Evolutionary conservation across 345 rosid genomes (phyloP).

Genomic region (Eucalyptus guilfoylei): DNA sequence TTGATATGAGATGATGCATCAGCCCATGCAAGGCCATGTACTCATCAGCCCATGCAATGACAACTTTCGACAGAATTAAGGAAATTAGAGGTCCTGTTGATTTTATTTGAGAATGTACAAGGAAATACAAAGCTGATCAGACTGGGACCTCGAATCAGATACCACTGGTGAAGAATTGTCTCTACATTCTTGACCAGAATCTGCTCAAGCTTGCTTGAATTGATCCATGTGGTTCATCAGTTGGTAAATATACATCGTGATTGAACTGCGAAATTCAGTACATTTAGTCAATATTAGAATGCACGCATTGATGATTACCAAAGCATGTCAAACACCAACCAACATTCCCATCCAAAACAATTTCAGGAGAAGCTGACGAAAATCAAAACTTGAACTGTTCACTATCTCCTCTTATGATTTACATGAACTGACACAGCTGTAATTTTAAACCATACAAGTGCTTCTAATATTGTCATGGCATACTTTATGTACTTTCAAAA

Average conservation of each 20-base stretch:
- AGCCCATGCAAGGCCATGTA: neutral
- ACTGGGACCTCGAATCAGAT: too few relatives aligned
- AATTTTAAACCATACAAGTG: neutral
- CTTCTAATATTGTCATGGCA: neutral
- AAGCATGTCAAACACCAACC: neutral
- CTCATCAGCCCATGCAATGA: neutral
- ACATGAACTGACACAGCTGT: neutral
- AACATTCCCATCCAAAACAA: neutral
- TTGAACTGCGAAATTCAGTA: slow-evolving; percentile 33
- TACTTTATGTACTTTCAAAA: neutral
- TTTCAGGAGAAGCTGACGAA: neutral
- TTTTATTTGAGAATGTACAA: neutral
- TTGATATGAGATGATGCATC: neutral
- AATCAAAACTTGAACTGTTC: neutral
- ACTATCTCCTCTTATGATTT: neutral
- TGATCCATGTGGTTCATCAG: slow-evolving; percentile 92
- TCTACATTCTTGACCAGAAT: slow-evolving; percentile 59
- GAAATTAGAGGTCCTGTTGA: neutral
- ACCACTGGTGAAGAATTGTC: neutral
- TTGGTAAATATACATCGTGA: slow-evolving; percentile 77
- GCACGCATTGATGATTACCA: neutral
- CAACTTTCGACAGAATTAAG: neutral
- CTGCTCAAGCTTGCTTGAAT: slow-evolving; percentile 80
- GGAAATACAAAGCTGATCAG: neutral
- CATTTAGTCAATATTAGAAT: neutral